Evolutionary conservation across 2,329 filamentous ascomycete species (phyloP), one percentile per base, ranked within the genome.

Genomic region (Aspergillus sp.): DNA sequence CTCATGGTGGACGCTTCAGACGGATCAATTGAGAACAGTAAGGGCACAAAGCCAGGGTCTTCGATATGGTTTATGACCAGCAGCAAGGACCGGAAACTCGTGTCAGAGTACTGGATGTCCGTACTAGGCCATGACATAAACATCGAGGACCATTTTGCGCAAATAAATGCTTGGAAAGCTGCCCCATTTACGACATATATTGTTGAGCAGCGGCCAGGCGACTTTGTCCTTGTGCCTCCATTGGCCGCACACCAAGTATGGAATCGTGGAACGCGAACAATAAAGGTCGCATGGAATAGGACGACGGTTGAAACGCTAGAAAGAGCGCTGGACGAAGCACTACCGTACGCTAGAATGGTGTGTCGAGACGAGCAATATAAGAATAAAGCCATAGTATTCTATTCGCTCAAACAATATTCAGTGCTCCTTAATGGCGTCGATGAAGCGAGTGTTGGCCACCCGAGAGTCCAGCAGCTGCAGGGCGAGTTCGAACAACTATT

Each of bases 51-150:
- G 62, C 85, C 89, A 2, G 95, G 95, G 2, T 96, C 90, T 55
- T 97, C 95, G 0, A 85, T 99, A 39, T 99, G 95, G 95, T 96
- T 98, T 71, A 98, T 99, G 95, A 98, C 95, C 0, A 92, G 97
- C 72, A 92, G 88, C 37, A 96, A 95, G 67, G 95, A 99, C 68
- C 87, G 95, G 2, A 88, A 93, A 60, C 82, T 93, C 4, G 92
- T 98, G 2, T 88, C 92, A 0, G 93, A 98, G 69, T 98, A 96
- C 73, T 99, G 96, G 79, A 79, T 96, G 49, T 96, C 92, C 1
- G 90, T 91, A 73, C 82, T 99, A 5, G 95, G 95, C 1, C 95
- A 99, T 70, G 93, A 99, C 67, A 93, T 98, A 60, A 93, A 98
- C 70, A 91, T 98, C 17, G 95, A 99, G 70, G 91, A 93, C 64